phyloP scores from a whole-genome alignment of 2,329 filamentous ascomycete genomes.

The Pseudogymnoascus sp. region DNA sequence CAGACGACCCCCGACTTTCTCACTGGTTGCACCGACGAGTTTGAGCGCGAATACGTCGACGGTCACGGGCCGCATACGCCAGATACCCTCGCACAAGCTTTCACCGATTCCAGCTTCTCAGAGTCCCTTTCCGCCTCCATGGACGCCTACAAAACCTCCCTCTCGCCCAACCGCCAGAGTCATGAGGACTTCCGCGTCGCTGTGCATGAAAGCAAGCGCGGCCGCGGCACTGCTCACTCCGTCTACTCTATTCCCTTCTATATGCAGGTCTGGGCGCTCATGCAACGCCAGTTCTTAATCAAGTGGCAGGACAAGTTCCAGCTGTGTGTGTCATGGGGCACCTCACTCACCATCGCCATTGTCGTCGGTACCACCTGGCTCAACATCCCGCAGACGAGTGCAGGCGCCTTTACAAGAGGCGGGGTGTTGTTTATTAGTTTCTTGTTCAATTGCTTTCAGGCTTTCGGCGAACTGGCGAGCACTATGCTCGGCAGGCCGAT shows the following conservation, averaged over 20 bases:
- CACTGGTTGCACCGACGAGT: constrained; percentile 49
- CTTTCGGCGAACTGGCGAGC: constrained; percentile 59
- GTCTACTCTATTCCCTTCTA: constrained; percentile 37
- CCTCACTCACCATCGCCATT: constrained; percentile 51
- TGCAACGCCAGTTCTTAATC: constrained; percentile 57
- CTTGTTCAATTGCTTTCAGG: constrained; percentile 53
- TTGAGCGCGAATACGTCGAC: constrained; percentile 25
- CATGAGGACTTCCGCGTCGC: constrained; percentile 1
- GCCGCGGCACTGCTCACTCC: background rate
- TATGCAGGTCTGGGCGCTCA: constrained; percentile 49
- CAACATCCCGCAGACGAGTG: constrained; percentile 48
- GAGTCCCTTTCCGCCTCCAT: constrained; percentile 46
- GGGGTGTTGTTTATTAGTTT: constrained; percentile 59
- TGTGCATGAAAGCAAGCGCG: constrained; percentile 21
- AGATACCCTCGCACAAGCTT: constrained; percentile 29
- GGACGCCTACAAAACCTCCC: constrained; percentile 47
- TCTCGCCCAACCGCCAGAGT: constrained; percentile 32
- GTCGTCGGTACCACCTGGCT: constrained; percentile 63
- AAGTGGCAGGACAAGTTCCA: constrained; percentile 57
- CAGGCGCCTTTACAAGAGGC: constrained; percentile 55
- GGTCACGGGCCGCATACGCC: constrained; percentile 59
- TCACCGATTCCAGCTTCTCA: constrained; percentile 40
- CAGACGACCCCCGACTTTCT: constrained; percentile 60
- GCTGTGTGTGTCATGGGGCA: constrained; percentile 54
- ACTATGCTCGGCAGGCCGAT: constrained; percentile 54